phyloP scores from a whole-genome alignment of 257 asterid genomes.

The Salvia miltiorrhiza region DNA sequence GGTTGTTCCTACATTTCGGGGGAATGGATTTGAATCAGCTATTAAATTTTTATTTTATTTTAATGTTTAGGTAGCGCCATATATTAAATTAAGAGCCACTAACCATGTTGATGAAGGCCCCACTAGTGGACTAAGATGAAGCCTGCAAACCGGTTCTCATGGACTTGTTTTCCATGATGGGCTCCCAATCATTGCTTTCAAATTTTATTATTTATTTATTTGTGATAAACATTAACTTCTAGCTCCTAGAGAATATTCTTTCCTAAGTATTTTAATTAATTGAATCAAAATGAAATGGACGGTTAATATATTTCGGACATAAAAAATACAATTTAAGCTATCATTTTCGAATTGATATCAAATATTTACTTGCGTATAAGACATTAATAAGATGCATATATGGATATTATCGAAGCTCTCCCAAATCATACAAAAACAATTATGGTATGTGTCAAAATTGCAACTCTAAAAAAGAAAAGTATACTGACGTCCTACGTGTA shows the following conservation, averaged over 20 bases:
- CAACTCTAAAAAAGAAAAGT: neutral
- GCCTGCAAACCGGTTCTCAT: constrained; percentile 35
- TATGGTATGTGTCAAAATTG: too few relatives aligned
- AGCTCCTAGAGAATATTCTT: neutral
- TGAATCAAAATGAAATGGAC: neutral
- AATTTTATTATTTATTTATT: neutral
- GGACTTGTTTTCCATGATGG: constrained; percentile 31
- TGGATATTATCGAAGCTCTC: too few relatives aligned
- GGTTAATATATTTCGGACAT: too few relatives aligned
- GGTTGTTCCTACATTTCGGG: neutral
- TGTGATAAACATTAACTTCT: neutral
- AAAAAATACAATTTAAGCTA: too few relatives aligned
- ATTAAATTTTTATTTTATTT: neutral
- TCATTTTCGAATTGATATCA: too few relatives aligned
- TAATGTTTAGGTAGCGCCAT: neutral
- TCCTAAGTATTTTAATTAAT: neutral
- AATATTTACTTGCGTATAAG: too few relatives aligned
- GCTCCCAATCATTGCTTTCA: constrained; percentile 17
- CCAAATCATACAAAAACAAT: too few relatives aligned
- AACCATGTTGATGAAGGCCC: constrained; percentile 21
- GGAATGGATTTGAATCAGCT: neutral
- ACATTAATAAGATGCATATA: too few relatives aligned
- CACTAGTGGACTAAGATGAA: constrained; percentile 24
- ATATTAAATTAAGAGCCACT: constrained; percentile 5
- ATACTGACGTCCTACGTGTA: constrained; percentile 8